Conservation (phyloP, 257 asterid species). For the Solanum chaucha region DNA sequence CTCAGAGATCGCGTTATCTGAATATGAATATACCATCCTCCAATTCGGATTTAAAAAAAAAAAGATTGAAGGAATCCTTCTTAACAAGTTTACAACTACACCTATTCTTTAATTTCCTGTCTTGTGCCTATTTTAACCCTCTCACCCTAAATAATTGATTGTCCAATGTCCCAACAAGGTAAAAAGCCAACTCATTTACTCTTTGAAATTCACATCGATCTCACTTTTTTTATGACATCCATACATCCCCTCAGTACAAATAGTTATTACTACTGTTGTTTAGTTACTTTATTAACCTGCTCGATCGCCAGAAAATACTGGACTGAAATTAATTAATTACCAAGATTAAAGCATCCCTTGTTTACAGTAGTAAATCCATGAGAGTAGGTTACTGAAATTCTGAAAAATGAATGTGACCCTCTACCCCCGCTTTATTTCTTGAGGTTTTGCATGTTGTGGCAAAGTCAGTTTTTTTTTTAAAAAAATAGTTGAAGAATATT, state of each 20-base stretch:
- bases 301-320: neutral
- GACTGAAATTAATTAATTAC: neutral
- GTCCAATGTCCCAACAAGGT: neutral
- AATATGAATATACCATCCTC: neutral
- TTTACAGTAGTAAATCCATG: neutral
- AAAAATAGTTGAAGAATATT: neutral
- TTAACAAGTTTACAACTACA: neutral
- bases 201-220: neutral
- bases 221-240: neutral
- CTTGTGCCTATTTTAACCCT: neutral
- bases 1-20: neutral
- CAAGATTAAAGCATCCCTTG: neutral
- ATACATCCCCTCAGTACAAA: neutral
- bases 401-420: neutral
- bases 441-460: too few relatives aligned
- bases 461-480: neutral
- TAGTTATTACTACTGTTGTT: neutral
- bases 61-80: neutral
- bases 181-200: neutral
- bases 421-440: neutral
- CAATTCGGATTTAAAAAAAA: neutral
- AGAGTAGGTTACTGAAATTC: neutral
- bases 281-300: neutral
- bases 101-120: neutral
- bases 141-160: neutral